Evolutionary conservation across 345 rosid species (phyloP), one percentile per base, ranked within the genome.

Genomic region (Aquilaria malaccensis): DNA sequence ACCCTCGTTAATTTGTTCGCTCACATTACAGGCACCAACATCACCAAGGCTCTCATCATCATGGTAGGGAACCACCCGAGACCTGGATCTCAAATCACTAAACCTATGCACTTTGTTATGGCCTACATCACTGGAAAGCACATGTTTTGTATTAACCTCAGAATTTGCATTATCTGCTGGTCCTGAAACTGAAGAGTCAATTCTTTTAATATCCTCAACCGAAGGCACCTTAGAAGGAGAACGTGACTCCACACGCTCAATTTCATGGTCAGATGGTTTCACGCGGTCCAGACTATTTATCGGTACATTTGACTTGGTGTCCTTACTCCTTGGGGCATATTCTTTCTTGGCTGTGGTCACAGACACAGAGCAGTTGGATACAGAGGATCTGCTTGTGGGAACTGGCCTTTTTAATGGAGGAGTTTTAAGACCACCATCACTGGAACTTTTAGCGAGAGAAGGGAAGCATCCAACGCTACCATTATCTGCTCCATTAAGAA

Each of bases 301-400:
- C 22, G 67, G 61, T 66, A 63, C 14, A 63, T 67, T 69, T 13
- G 65, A 11, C 63, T 69, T 78, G 65, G 50, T 71, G 67, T 75
- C 70, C 58, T 72, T 76, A 53, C 63, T 69, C 60, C 70, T 81
- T 43, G 45, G 55, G 46, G 78, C 65, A 45, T 48, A 68, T 74
- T 77, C 83, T 67, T 71, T 83, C 68, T 67, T 81, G 45, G 72
- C 61, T 52, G 67, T 67, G 70, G 75, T 72, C 73, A 69, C 69
- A 6, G n/a, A 48, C 43, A 37, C 43, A 1, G 76, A 75, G 68
- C 75, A 51, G 68, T 67, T 69, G 0, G 73, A 54, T 2, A 68
- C 77, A 68, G 91, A 83, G 75, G 88, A 81, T 89, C 89, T 80
- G 67, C 76, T 79, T 15, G 67, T 61, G 37, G 81, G 77, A 70